Evolutionary conservation across 2,329 filamentous ascomycete species (phyloP).

Genomic region (Beauveria asiatica): DNA sequence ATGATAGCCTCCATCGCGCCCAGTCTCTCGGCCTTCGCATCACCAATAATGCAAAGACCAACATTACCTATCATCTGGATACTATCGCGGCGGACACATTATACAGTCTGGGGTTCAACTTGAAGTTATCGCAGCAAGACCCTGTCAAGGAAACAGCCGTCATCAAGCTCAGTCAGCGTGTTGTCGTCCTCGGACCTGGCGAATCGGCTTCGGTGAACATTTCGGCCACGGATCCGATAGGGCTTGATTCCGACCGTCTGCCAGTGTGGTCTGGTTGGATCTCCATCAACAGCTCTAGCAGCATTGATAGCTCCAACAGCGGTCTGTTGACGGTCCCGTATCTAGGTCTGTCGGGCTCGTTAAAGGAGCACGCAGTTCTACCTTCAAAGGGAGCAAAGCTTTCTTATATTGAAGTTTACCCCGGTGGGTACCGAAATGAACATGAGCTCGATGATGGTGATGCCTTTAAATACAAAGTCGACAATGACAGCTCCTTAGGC

Average conservation of each 20-base stretch:
- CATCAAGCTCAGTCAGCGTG: background rate
- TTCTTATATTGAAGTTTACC: background rate
- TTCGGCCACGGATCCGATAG: background rate
- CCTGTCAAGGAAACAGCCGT: background rate
- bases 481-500: background rate
- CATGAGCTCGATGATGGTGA: background rate
- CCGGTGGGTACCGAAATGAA: accelerated
- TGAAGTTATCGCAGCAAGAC: no score
- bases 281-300: background rate
- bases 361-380: background rate
- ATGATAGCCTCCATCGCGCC: background rate
- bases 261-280: background rate
- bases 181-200: background rate
- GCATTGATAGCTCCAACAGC: background rate
- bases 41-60: background rate
- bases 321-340: background rate
- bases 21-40: background rate
- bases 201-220: background rate
- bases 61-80: background rate
- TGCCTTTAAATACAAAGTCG: background rate
- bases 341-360: background rate
- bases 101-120: background rate
- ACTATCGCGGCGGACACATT: background rate
- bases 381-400: background rate
- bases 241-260: background rate